A percentile compares a stretch with the other conserved stretches of the same genome.
Conservation (phyloP, 352 stramenopile genomes). For the Globisporangium okanoganense region DNA sequence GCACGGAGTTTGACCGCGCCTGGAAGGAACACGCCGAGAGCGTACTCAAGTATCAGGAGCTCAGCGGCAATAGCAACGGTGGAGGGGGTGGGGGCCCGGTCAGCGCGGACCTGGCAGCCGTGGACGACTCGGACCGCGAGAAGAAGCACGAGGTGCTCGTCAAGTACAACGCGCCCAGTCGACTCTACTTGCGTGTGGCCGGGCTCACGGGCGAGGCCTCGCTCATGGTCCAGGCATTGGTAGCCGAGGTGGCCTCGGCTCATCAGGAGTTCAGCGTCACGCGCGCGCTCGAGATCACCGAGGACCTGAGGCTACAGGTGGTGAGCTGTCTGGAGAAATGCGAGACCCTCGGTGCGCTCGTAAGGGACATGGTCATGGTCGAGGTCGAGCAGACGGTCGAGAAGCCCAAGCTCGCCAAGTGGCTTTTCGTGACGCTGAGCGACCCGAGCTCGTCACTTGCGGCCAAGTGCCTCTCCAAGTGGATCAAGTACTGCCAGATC, state of each 20-base stretch:
- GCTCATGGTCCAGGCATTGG: constrained; percentile 58
- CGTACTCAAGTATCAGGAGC: constrained; percentile 54
- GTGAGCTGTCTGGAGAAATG: constrained; percentile 46
- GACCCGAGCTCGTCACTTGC: constrained; percentile 43
- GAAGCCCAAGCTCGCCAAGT: constrained; percentile 29
- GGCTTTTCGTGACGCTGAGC: constrained; percentile 33
- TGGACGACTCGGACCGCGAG: constrained; percentile 34
- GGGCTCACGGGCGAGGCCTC: constrained; percentile 61
- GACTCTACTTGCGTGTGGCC: constrained; percentile 54
- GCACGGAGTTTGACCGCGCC: constrained; percentile 76
- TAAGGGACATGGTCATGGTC: constrained; percentile 61
- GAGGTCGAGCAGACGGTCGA: constrained; percentile 31
- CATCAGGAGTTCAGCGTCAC: constrained; percentile 30
- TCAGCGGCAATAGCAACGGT: constrained; percentile 18
- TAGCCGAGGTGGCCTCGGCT: constrained; percentile 28
- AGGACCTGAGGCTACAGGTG: constrained; percentile 52
- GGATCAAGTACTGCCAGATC: constrained; percentile 63
- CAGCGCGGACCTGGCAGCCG: constrained; percentile 10
- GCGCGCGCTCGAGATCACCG: constrained; percentile 43
- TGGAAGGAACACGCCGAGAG: constrained; percentile 76
- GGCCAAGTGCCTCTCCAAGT: constrained; percentile 38
- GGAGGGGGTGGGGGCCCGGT: constrained; percentile 11
- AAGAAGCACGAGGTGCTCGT: constrained; percentile 70
- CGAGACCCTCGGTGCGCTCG: constrained; percentile 49
- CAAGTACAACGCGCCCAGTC: constrained; percentile 77